Evolutionary conservation across 345 rosid species (phyloP), one percentile per base, ranked within the genome.

Genomic region (Linum lewisii): DNA sequence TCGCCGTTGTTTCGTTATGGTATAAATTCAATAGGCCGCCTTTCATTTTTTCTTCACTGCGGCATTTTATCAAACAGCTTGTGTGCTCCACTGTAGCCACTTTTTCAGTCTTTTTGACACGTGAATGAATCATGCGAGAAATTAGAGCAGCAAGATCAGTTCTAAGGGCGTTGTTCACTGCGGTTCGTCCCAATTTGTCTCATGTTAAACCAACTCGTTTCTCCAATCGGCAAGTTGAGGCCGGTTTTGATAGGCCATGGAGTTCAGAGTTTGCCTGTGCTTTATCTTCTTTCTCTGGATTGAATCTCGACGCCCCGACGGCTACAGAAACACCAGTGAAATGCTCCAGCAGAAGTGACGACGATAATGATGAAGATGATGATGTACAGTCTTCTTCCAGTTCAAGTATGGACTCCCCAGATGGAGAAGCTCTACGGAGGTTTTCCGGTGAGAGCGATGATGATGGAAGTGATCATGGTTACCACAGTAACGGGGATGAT

Each of bases 41-140:
- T 61, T 13, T 19, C n/a, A n/a, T 2, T 32, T 21, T 29, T 24
- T 45, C n/a, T 58, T 75, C 64, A 18, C 20, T 70, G 57, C 22
- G 78, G 55, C 76, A 66, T 72, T 77, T 66, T 44, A 47, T n/a
- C 79, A 44, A 77, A 72, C 78, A 70, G 44, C 45, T 70, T 52
- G 26, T 69, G 58, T 44, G 25, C 57, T 42, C 47, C 2, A 16
- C 47, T 42, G 16, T 16, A 7, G 47, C 18, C 18, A 42, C 15
- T 42, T 11, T 42, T 4, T 42, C 15, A 11, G 15, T 42, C 22
- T 49, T 19, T 37, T 55, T 24, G 29, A 50, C 29, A 50, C 18
- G 22, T 23, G 24, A 0, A 50, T 45, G 59, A 37, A 55, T 18
- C 16, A 81, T 79, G 81, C 66, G 51, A 59, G 59, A 70, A 54